These are phyloP conservation scores for Camelina hispida DNA, from an alignment of 345 rosid species.

Conservation along the genomic window DNA sequence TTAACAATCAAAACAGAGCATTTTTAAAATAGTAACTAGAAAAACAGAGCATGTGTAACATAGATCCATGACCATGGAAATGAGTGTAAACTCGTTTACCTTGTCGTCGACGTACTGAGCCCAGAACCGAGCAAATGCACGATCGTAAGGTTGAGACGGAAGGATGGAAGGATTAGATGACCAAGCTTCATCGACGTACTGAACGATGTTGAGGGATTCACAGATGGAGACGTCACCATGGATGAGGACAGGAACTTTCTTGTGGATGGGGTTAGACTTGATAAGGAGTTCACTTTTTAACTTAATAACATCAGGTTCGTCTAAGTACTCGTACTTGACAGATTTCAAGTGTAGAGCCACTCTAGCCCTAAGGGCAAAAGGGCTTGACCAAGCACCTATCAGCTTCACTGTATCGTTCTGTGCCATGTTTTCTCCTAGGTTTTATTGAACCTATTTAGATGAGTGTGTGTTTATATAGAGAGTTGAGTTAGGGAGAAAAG, in stretches of 20 bases:
- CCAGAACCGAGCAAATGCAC: conserved; percentile 81
- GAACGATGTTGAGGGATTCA: conserved; percentile 70
- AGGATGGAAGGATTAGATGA: conserved; percentile 61
- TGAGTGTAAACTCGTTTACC: conserved; percentile 40
- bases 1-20: background rate
- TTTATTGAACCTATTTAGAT: background rate
- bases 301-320: conserved; percentile 54
- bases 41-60: conserved; percentile 1
- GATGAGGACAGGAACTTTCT: conserved; percentile 80
- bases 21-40: no score
- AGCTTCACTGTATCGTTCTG: conserved; percentile 51
- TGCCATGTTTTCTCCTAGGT: background rate
- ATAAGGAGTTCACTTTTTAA: conserved; percentile 70
- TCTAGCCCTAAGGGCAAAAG: conserved; percentile 63
- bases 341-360: conserved; percentile 75
- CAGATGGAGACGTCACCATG: conserved; percentile 64
- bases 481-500: background rate
- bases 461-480: background rate
- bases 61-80: background rate
- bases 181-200: conserved; percentile 76
- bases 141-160: conserved; percentile 63
- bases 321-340: conserved; percentile 57
- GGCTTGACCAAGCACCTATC: conserved; percentile 74
- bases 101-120: conserved; percentile 63
- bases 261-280: conserved; percentile 73